Evolutionary conservation across 306 rosid species (phyloP), one percentile per base, ranked within the genome.

Genomic region (Fragaria ananassa): DNA sequence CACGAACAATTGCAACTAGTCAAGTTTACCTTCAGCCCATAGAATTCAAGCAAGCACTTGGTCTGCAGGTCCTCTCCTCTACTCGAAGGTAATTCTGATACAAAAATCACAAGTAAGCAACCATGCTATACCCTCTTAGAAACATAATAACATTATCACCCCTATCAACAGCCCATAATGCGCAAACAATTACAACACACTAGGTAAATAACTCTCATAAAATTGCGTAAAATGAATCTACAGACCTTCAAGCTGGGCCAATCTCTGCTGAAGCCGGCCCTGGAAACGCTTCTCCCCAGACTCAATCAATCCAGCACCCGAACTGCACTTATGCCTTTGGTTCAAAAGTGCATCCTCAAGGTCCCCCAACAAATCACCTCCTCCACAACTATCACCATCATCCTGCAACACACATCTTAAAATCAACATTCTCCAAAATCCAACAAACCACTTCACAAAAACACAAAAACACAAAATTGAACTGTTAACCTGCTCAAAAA

Each of bases 61-160:
- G 93, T 86, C 91, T 96, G 97, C 85, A 96, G 82, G 79, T 93
- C 96, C 77, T 96, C 99, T 68, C 98, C 99, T 85, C 91, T 88
- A 77, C 83, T 93, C 81, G 99, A 89, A 78, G 99, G 99, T 83
- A 96, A 86, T 77, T 83, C 98, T 96, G 90, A 77, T 82, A 85
- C 76, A 79, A 85, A 85, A 84, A 85, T 19, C 56, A 86, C 50
- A 47, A 77, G 45, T 29, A 35, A 54, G 57, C 80, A 64, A 84
- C 83, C 61, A 74, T 70, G 23, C 29, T 37, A 4, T 4, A n/a
- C 37, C 12, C n/a, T 14, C 29, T 29, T 13, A 10, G 5, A 10
- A 46, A 49, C 73, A 72, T 10, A 39, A 21, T 9, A 25, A 8
- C 74, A 57, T 6, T 8, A 58, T 21, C 4, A 60, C 29, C 77